Evolutionary conservation across 495 filamentous ascomycete genomes (phyloP).

Genomic region (Xylaria curta): DNA sequence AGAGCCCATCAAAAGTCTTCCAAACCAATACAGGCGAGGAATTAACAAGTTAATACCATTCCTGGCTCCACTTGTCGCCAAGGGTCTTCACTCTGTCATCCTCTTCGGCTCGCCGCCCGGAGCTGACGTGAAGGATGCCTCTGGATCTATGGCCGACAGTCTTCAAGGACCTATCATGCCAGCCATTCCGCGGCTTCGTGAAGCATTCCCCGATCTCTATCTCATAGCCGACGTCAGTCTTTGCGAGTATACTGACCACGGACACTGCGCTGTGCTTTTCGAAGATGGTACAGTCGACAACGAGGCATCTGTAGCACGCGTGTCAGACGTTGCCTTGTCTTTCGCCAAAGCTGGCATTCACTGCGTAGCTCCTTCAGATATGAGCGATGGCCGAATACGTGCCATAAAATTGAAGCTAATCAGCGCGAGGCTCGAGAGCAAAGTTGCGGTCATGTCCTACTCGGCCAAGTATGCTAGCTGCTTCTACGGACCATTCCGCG

Average conservation of each 20-base stretch:
- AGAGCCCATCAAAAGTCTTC: constrained; percentile 74
- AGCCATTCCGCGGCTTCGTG: constrained; percentile 72
- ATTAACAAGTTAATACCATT: constrained; percentile 76
- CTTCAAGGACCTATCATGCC: constrained; percentile 79
- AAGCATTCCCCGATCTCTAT: constrained; percentile 73
- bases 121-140: constrained; percentile 71
- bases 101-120: constrained; percentile 80
- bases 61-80: constrained; percentile 70
- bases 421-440: constrained; percentile 74
- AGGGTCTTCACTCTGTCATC: constrained; percentile 78
- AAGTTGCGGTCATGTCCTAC: constrained; percentile 81
- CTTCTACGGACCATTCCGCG: constrained; percentile 83
- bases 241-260: constrained; percentile 86
- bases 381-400: constrained; percentile 84
- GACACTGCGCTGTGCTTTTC: constrained; percentile 82
- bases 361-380: constrained; percentile 84
- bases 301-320: constrained; percentile 73
- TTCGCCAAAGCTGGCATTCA: constrained; percentile 82
- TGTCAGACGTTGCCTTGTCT: constrained; percentile 78
- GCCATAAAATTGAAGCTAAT: constrained; percentile 86
- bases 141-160: constrained; percentile 79
- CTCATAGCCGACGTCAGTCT: constrained; percentile 81
- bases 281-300: constrained; percentile 83
- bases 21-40: constrained; percentile 76
- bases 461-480: constrained; percentile 84